Evolutionary conservation across 164 flowering plant species (phyloP).

Genomic region (Magnolia officinalis): DNA sequence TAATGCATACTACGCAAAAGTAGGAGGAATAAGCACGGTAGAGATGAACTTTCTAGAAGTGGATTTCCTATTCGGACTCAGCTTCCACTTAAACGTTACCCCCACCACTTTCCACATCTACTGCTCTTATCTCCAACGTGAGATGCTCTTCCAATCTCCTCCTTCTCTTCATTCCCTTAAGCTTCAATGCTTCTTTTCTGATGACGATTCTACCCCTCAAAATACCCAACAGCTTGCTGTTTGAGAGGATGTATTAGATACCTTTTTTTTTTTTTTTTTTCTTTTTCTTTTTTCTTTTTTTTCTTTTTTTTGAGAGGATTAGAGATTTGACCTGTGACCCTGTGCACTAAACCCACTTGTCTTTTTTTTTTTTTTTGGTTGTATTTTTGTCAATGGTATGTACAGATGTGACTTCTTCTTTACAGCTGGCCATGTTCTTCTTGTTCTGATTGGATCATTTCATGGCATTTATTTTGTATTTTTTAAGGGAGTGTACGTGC

Average conservation of each 20-base stretch:
- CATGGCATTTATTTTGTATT: not conserved
- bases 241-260: slow-evolving; percentile 16
- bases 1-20: slow-evolving; percentile 96
- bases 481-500: not conserved
- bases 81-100: slow-evolving; percentile 80
- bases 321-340: not conserved
- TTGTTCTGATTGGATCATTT: not conserved
- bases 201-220: slow-evolving; percentile 61
- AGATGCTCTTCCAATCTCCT: slow-evolving; percentile 36
- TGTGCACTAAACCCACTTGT: slow-evolving; percentile 7
- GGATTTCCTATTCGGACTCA: slow-evolving; percentile 84
- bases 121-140: slow-evolving; percentile 63
- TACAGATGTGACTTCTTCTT: slow-evolving; percentile 21
- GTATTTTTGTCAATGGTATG: slow-evolving; percentile 8
- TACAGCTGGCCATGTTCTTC: slow-evolving; percentile 11
- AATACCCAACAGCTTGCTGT: slow-evolving; percentile 60
- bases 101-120: slow-evolving; percentile 75
- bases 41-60: slow-evolving; percentile 91
- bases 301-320: not conserved
- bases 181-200: slow-evolving; percentile 48
- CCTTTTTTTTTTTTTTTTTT: slow-evolving; percentile 4
- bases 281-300: not conserved
- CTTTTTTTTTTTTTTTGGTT: not conserved
- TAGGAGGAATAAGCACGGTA: slow-evolving; percentile 80
- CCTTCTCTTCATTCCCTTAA: slow-evolving; percentile 29